Evolutionary conservation across 2,329 filamentous ascomycete genomes (phyloP), one percentile per base, ranked within the genome.

Genomic region (Pezicula carpinea): DNA sequence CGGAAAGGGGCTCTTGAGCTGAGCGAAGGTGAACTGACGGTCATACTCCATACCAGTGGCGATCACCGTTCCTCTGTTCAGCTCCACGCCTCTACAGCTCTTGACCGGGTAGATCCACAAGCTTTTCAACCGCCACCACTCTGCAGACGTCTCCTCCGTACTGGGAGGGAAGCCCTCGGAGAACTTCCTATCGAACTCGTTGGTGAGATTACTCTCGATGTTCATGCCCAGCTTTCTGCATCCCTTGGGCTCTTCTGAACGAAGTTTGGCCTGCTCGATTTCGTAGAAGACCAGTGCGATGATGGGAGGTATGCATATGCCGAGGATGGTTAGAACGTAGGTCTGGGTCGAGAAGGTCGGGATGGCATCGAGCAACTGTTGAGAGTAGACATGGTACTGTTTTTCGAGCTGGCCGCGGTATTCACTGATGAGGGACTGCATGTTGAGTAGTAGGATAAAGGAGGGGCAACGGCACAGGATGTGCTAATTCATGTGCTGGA

Each of bases 91-190:
- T 47, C 71, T 73, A 64, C 89, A 95, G 47, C 86, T 89, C 69
- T 95, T 92, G 64, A 96, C 69, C 1, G 91, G 90, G 64, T 93
- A 92, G 50, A 90, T 77, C 69, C 83, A 84, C 43, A 95, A 71
- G 46, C 85, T 87, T 64, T 89, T 83, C 40, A 85, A 69, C 31
- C 66, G 67, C 66, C 73, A 74, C 47, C 64, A 64, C 18, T 66
- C 63, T 8, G 55, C 53, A 2, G 62, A 64, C 33, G 59, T 50
- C 43, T 63, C 55, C 45, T 71, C 68, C 11, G 56, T 59, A 14
- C 53, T 57, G 4, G 66, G 57, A 8, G 58, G 57, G 40, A 62
- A 57, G 15, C 66, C 69, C 18, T 65, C 53, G 40, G 59, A 68
- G 59, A 76, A 79, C 44, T 71, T 72, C 10, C 69, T 67, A 39